Evolutionary conservation across 2,329 filamentous ascomycete genomes (phyloP), one percentile per base, ranked within the genome.

Genomic region (Trichoderma harzianum): DNA sequence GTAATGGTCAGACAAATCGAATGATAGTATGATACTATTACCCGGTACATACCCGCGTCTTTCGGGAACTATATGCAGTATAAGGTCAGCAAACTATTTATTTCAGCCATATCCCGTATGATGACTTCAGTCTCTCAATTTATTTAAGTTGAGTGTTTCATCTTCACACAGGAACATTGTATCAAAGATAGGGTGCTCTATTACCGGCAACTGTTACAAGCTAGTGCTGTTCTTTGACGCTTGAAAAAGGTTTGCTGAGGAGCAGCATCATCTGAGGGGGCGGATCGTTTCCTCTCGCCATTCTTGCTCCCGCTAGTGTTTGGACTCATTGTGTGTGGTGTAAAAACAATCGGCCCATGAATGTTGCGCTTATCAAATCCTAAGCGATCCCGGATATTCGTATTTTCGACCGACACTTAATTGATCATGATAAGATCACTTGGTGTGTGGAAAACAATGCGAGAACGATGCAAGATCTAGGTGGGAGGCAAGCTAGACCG

Each of bases 21-120:
- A 55, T 12, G 63, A 66, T 11, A 24, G 47, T 12, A 36, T 2
- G 11, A 16, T 14, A n/a, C 11, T 26, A 55, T 7, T 55, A n/a
- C 32, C 63, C 63, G 63, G 43, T 32, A 66, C 63, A 66, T 66
- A 66, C 63, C 63, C 63, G 63, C n/a, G 63, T 66, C 14, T 66
- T 66, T 28, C 63, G 39, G 43, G 63, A 32, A 5, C 63, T 66
- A 21, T 34, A 36, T 55, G 28, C 28, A 34, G 26, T 24, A 10
- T 55, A 14, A 51, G 26, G 39, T 66, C 43, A 66, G 63, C 63
- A 34, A 55, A 53, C 11, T 53, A 47, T 34, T 24, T 53, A 66
- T 55, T 34, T 21, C 21, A 26, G n/a, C 16, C 34, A 47, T 63
- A 21, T 30, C 21, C 36, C 34, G n/a, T n/a, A 6, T 63, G 18